phyloP scores from a whole-genome alignment of 192 early-diverging fungal species.

The Dimargaris verticillata region DNA sequence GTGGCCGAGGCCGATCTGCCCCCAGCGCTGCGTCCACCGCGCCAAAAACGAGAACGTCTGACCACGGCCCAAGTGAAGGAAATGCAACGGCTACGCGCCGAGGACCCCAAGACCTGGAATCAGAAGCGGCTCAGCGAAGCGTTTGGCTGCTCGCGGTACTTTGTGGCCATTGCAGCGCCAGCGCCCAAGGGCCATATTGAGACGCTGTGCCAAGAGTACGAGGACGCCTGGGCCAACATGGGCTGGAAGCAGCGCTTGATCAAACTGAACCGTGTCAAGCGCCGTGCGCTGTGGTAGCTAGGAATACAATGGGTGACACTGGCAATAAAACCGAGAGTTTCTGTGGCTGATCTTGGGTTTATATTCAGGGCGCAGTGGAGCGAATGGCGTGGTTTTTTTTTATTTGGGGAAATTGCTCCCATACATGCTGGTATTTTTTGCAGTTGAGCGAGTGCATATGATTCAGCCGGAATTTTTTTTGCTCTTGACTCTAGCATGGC shows the following conservation, averaged over 20 bases:
- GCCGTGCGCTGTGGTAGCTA: constrained; percentile 25
- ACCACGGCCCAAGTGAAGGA: constrained; percentile 19
- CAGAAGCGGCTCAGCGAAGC: constrained; percentile 25
- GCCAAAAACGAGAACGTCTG: constrained; percentile 15
- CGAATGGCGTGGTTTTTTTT: too few relatives aligned
- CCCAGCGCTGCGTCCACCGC: constrained; percentile 15
- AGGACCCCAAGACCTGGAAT: constrained; percentile 30
- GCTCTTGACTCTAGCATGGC: too few relatives aligned
- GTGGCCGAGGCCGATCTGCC: constrained; percentile 27
- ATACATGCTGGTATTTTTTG: too few relatives aligned
- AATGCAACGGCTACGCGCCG: constrained; percentile 20
- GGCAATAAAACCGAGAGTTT: too few relatives aligned
- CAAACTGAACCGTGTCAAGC: constrained; percentile 27
- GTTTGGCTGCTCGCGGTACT: constrained; percentile 22
- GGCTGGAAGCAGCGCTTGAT: constrained; percentile 30
- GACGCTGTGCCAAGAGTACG: constrained; percentile 22
- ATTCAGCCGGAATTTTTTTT: too few relatives aligned
- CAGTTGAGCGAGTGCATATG: too few relatives aligned
- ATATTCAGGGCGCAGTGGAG: too few relatives aligned
- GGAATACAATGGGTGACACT: background rate
- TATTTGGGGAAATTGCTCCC: too few relatives aligned
- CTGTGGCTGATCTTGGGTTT: too few relatives aligned
- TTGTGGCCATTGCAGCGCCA: constrained; percentile 19
- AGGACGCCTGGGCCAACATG: constrained; percentile 23
- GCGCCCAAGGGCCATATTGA: constrained; percentile 22